Evolutionary conservation across 169 alveolate species (phyloP).

Genomic region (Theileria orientalis): DNA sequence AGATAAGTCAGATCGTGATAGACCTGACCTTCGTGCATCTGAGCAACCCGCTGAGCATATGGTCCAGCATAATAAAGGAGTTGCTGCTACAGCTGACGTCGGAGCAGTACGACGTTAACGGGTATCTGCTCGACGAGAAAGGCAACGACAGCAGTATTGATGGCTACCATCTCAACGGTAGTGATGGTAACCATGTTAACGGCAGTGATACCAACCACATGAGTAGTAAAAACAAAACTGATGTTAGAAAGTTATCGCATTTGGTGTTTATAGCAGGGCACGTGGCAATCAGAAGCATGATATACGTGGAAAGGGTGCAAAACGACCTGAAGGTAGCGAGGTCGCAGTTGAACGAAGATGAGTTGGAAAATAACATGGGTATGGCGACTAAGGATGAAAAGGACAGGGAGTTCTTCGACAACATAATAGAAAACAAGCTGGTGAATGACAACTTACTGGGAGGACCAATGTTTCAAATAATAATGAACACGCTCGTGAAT

Average conservation of each 20-base stretch:
- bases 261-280: constrained; percentile 58
- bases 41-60: constrained; percentile 28
- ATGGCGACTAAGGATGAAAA: constrained; percentile 60
- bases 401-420: constrained; percentile 56
- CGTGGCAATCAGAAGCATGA: constrained; percentile 56
- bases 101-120: not conserved
- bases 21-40: constrained; percentile 55
- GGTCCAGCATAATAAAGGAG: constrained; percentile 30
- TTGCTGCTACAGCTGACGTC: not conserved
- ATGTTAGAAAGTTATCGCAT: constrained; percentile 39
- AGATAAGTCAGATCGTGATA: constrained; percentile 55
- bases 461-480: constrained; percentile 39
- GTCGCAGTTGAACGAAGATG: constrained; percentile 23
- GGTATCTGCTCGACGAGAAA: not conserved
- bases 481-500: constrained; percentile 27
- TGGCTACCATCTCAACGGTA: not conserved
- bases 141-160: not conserved
- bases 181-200: not conserved
- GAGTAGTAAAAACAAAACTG: not conserved
- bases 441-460: constrained; percentile 61
- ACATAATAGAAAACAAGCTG: constrained; percentile 41
- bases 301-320: constrained; percentile 40
- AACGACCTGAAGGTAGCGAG: constrained; percentile 48
- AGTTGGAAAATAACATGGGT: constrained; percentile 52
- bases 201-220: not conserved